Conservation (phyloP, 2,329 filamentous ascomycete genomes). For the Colletotrichum agaves region DNA sequence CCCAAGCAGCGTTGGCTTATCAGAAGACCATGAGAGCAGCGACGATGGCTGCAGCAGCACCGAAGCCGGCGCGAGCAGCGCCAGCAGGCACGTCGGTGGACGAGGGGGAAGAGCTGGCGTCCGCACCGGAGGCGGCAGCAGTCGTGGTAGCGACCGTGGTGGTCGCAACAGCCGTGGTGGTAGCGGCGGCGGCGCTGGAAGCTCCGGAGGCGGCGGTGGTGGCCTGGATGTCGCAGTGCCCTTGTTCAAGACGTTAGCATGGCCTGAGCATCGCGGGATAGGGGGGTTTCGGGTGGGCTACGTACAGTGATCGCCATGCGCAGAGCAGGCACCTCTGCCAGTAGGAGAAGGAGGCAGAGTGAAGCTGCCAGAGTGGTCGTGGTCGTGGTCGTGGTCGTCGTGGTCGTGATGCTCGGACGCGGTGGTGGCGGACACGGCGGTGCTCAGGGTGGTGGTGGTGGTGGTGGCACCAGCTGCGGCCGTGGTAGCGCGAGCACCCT, state of each 20-base stretch:
- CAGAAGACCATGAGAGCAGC: constrained; percentile 33
- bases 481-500: constrained; percentile 28
- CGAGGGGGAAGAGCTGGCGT: constrained; percentile 58
- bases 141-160: not conserved
- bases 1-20: not conserved
- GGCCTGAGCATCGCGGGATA: no score
- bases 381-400: constrained; percentile 23
- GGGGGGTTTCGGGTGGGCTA: no score
- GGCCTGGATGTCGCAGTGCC: constrained; percentile 34
- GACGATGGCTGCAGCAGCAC: constrained; percentile 30
- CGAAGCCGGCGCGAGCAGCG: constrained; percentile 20
- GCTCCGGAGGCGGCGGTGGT: constrained; percentile 4
- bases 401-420: constrained; percentile 15
- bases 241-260: constrained; percentile 1
- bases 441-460: constrained; percentile 6
- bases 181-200: no score
- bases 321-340: constrained; percentile 41
- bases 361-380: constrained; percentile 37
- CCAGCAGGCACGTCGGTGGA: constrained; percentile 19
- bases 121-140: constrained; percentile 2
- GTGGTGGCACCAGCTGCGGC: not conserved
- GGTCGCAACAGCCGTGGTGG: no score
- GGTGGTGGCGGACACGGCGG: constrained; percentile 1
- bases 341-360: constrained; percentile 47
- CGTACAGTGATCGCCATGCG: no score